Evolutionary conservation across 2,329 filamentous ascomycete species (phyloP).

Genomic region (Ophiocordyceps australis): DNA sequence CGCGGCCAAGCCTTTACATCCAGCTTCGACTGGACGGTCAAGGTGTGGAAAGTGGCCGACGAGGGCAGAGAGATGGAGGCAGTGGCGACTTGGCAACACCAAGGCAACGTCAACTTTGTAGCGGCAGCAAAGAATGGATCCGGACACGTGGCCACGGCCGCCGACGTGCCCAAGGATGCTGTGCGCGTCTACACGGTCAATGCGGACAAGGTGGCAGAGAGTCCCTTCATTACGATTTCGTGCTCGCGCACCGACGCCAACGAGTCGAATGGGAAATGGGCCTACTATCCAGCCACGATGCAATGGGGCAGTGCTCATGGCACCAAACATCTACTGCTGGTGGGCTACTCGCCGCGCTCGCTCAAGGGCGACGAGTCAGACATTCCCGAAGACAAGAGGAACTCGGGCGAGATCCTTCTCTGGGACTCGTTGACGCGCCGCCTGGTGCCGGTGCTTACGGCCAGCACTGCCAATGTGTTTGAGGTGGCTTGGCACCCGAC

Average conservation of each 20-base stretch:
- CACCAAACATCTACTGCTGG: slow-evolving; percentile 33
- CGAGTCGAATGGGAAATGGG: slow-evolving; percentile 32
- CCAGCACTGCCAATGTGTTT: slow-evolving; percentile 41
- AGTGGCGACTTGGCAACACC: slow-evolving; percentile 32
- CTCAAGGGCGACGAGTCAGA: slow-evolving; percentile 31
- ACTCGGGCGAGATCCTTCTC: slow-evolving; percentile 40
- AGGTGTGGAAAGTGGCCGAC: slow-evolving; percentile 30
- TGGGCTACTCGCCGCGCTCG: slow-evolving; percentile 44
- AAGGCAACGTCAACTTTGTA: slow-evolving; percentile 45
- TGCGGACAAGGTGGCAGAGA: slow-evolving; percentile 14
- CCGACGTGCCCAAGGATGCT: slow-evolving; percentile 33
- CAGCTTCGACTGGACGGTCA: slow-evolving; percentile 43
- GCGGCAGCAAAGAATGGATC: slow-evolving; percentile 27
- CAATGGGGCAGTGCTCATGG: slow-evolving; percentile 34
- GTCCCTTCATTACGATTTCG: slow-evolving; percentile 19
- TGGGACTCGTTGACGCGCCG: slow-evolving; percentile 31
- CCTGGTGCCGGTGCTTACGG: slow-evolving; percentile 28
- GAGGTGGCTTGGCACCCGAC: slow-evolving; percentile 45
- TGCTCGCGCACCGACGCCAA: slow-evolving; percentile 18
- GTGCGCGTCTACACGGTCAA: slow-evolving; percentile 37
- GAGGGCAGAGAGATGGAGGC: slow-evolving; percentile 21
- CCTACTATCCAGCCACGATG: slow-evolving; percentile 44
- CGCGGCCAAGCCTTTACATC: slow-evolving; percentile 34
- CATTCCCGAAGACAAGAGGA: slow-evolving; percentile 38
- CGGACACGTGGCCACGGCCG: slow-evolving; percentile 37